Conservation (phyloP, 805 yeast species). For the Tetrapisispora nanseiensis region DNA sequence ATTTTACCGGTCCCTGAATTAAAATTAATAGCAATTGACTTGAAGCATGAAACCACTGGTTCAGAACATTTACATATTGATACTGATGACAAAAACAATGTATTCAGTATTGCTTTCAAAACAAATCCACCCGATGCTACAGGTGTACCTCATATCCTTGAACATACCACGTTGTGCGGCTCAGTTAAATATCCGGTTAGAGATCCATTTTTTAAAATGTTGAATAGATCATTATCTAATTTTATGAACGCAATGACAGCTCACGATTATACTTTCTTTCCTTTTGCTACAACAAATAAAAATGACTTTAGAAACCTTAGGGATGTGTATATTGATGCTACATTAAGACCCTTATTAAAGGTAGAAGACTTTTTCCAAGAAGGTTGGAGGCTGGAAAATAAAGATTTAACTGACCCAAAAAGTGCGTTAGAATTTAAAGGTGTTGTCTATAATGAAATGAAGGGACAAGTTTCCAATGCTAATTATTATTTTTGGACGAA, state of each 20-base stretch:
- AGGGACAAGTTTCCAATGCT: constrained; percentile 88
- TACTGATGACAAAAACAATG: constrained; percentile 81
- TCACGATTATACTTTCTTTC: constrained; percentile 89
- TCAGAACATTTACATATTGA: constrained; percentile 80
- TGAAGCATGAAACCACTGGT: constrained; percentile 60
- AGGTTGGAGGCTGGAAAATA: constrained; percentile 93
- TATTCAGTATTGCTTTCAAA: constrained; percentile 79
- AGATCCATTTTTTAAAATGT: constrained; percentile 97
- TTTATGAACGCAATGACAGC: constrained; percentile 99
- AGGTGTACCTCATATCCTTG: constrained; percentile 93
- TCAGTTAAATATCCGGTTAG: constrained; percentile 85
- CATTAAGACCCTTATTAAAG: constrained; percentile 68
- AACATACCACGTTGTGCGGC: constrained; percentile 94
- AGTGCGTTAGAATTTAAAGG: constrained; percentile 77
- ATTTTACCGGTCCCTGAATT: constrained; percentile 71
- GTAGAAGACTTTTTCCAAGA: constrained; percentile 85
- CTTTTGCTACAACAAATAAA: constrained; percentile 87
- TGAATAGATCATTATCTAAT: constrained; percentile 85
- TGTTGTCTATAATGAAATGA: constrained; percentile 97
- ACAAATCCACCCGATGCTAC: constrained; percentile 93
- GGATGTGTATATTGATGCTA: constrained; percentile 82
- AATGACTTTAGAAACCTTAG: constrained; percentile 75
- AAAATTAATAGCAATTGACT: constrained; percentile 65
- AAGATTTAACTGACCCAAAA: constrained; percentile 42
- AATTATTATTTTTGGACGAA: constrained; percentile 77